Conservation (phyloP, 2,329 filamentous ascomycete genomes). For the Colletotrichum chlorophyti region DNA sequence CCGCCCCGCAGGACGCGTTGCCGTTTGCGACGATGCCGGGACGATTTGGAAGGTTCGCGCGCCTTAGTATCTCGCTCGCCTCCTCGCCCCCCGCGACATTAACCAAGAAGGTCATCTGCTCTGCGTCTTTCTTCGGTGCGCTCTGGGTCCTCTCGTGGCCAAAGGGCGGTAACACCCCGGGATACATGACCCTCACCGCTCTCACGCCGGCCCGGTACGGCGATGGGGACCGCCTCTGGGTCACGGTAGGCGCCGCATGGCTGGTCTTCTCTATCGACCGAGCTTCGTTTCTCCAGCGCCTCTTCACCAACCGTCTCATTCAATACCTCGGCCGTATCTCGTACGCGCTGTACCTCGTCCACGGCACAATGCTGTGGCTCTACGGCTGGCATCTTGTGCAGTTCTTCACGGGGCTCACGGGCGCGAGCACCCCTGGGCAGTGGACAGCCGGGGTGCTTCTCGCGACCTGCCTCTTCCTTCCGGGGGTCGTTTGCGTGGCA, state of each 20-base stretch:
- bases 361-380: slow-evolving; percentile 66
- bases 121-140: not conserved
- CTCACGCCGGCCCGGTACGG: not conserved
- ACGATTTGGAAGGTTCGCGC: not conserved
- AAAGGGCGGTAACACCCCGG: not conserved
- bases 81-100: not conserved
- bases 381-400: slow-evolving; percentile 46
- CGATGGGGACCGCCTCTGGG: not conserved
- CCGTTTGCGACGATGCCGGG: not conserved
- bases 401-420: slow-evolving; percentile 4
- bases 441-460: not conserved
- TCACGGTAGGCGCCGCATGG: slow-evolving; percentile 2
- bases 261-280: not conserved
- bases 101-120: not conserved
- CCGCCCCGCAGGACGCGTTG: not conserved
- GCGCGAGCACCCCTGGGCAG: not conserved
- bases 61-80: not conserved
- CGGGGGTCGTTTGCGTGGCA: not conserved
- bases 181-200: not conserved
- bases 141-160: slow-evolving; percentile 15
- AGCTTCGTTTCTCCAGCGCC: slow-evolving; percentile 56
- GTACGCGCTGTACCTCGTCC: slow-evolving; percentile 68
- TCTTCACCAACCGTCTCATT: slow-evolving; percentile 65
- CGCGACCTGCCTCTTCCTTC: slow-evolving; percentile 3
- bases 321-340: slow-evolving; percentile 69